Percentiles rank a stretch among this genome's conserved stretches.
These are phyloP conservation scores for Chrysoporthe puriensis DNA, from an alignment of 2,329 filamentous ascomycete genomes.

Conservation along the genomic window DNA sequence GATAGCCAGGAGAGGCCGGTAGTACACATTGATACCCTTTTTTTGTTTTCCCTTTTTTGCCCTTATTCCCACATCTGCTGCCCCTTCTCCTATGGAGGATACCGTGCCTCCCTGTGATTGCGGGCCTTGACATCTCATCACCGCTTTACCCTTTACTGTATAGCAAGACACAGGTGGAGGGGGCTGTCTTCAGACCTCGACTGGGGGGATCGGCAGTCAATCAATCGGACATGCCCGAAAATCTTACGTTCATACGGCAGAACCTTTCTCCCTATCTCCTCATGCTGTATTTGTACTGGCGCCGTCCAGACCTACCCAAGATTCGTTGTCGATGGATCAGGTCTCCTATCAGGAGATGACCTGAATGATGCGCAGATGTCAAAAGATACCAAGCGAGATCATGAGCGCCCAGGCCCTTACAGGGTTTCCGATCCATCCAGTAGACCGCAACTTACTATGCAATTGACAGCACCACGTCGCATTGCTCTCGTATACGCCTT, in stretches of 20 bases:
- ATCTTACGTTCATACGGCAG: constrained; percentile 25
- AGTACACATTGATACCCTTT: constrained; percentile 26
- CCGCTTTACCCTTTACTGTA: background rate
- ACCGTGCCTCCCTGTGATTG: background rate
- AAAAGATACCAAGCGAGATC: constrained; percentile 3
- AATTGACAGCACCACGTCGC: background rate
- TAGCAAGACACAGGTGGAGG: background rate
- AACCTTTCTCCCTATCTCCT: constrained; percentile 3
- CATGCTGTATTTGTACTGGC: background rate
- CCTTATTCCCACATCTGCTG: background rate
- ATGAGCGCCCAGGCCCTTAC: background rate
- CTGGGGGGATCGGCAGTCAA: constrained; percentile 15
- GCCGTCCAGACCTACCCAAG: background rate
- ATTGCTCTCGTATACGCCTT: background rate
- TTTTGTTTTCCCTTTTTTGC: background rate
- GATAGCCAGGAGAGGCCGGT: constrained; percentile 4
- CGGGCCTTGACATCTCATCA: background rate
- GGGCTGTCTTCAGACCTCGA: background rate
- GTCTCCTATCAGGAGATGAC: background rate
- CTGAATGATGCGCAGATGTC: background rate
- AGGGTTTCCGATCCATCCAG: background rate
- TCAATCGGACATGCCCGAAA: constrained; percentile 24
- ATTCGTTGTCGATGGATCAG: background rate
- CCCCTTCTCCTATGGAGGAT: background rate
- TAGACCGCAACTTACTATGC: background rate